phyloP scores from a whole-genome alignment of 139 green algal genomes.

The Coelastrella sp. region DNA sequence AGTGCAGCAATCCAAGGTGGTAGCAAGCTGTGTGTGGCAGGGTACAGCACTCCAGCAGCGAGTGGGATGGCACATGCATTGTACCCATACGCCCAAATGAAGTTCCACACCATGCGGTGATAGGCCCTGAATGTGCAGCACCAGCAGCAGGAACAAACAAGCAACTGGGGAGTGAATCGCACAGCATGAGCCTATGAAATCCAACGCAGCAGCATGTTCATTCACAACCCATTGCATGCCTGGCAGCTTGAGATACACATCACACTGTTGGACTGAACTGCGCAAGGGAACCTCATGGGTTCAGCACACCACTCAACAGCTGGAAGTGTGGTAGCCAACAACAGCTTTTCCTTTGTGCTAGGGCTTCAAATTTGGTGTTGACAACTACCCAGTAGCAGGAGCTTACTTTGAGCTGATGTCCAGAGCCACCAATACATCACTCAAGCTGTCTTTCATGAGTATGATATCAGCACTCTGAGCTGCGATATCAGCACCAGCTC shows the following conservation, averaged over 20 bases:
- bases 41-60: constrained; percentile 70
- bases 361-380: no score
- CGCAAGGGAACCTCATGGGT: no score
- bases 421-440: constrained; percentile 90
- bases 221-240: not conserved
- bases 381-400: not conserved
- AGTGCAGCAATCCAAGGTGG: constrained; percentile 93
- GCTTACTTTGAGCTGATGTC: constrained; percentile 70
- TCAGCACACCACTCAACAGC: no score
- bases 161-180: not conserved
- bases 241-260: not conserved
- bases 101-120: constrained; percentile 85
- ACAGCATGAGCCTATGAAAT: not conserved
- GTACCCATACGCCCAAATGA: constrained; percentile 75
- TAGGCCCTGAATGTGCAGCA: constrained; percentile 57
- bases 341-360: no score
- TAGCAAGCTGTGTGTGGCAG: constrained; percentile 76
- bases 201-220: not conserved
- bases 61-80: constrained; percentile 33
- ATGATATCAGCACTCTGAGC: constrained; percentile 88
- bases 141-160: not conserved
- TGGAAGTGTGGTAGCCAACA: no score
- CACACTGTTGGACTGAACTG: no score
- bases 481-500: constrained; percentile 81
- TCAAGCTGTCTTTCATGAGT: constrained; percentile 87